Conservation (phyloP, 805 yeast species). For the Wickerhamiella dianesei region DNA sequence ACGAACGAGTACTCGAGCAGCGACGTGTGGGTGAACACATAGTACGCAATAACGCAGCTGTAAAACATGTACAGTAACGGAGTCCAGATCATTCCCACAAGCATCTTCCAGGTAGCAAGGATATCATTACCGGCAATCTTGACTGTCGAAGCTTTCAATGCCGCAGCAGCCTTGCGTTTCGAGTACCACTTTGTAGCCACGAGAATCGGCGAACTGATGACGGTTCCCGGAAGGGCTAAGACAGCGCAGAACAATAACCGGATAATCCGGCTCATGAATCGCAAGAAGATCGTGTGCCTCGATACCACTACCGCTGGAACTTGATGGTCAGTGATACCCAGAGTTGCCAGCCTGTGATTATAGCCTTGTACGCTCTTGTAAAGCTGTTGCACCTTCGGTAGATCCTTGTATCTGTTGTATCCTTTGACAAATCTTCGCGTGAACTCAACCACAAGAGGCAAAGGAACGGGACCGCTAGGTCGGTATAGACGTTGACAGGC, state of each 20-base stretch:
- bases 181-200: constrained; percentile 64
- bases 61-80: constrained; percentile 75
- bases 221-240: constrained; percentile 65
- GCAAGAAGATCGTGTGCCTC: constrained; percentile 36
- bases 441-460: constrained; percentile 78
- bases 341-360: constrained; percentile 47
- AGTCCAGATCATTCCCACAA: constrained; percentile 77
- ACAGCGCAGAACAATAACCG: constrained; percentile 40
- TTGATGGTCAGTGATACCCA: constrained; percentile 61
- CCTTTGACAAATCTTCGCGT: constrained; percentile 78
- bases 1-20: constrained; percentile 11
- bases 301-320: constrained; percentile 42
- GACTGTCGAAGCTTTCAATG: constrained; percentile 75
- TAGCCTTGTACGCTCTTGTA: constrained; percentile 54
- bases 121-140: constrained; percentile 89
- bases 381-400: constrained; percentile 49
- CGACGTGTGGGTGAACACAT: constrained; percentile 23
- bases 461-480: constrained; percentile 53
- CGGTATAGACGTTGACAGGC: constrained; percentile 84
- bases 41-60: constrained; percentile 36
- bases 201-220: constrained; percentile 81
- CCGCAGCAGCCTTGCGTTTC: constrained; percentile 55
- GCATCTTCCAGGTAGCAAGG: constrained; percentile 92
- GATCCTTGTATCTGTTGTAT: constrained; percentile 57
- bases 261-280: constrained; percentile 35